A percentile compares a stretch with the other conserved stretches of the same genome.
phyloP scores from a whole-genome alignment of 2,329 filamentous ascomycete genomes.

The Claviceps pazoutovae region DNA sequence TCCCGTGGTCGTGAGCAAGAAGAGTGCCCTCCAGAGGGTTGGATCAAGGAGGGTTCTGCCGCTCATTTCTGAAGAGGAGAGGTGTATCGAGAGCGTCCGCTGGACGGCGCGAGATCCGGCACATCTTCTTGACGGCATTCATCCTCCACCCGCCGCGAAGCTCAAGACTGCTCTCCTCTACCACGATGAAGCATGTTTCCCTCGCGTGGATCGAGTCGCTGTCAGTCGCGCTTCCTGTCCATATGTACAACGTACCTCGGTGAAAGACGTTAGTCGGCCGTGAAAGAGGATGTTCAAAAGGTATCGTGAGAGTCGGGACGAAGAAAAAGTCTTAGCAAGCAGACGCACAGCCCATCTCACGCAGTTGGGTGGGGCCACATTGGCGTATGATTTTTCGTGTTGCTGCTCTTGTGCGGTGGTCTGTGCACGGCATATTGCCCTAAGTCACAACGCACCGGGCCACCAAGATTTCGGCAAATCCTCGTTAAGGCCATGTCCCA shows the following conservation, averaged over 20 bases:
- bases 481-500: conserved; percentile 14
- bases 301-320: not conserved
- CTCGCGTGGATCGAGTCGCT: conserved; percentile 21
- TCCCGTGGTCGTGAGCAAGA: conserved; percentile 48
- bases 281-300: not conserved
- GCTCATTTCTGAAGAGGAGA: conserved; percentile 51
- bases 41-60: conserved; percentile 52
- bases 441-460: conserved; percentile 23
- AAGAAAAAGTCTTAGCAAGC: conserved; percentile 4
- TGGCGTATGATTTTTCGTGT: conserved; percentile 16
- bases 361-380: conserved; percentile 2
- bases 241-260: conserved; percentile 30
- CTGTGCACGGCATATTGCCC: conserved; percentile 30
- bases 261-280: conserved; percentile 3
- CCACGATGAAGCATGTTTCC: conserved; percentile 35
- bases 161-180: conserved; percentile 47
- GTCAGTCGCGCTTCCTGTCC: conserved; percentile 7
- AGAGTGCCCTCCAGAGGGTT: conserved; percentile 48
- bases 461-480: conserved; percentile 24
- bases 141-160: conserved; percentile 13
- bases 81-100: conserved; percentile 38
- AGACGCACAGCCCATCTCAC: conserved; percentile 1
- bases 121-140: not conserved
- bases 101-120: not conserved
- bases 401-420: conserved; percentile 22